Evolutionary conservation across 768 basidiomycete species (phyloP).

Genomic region (Pulveroboletus sp.): DNA sequence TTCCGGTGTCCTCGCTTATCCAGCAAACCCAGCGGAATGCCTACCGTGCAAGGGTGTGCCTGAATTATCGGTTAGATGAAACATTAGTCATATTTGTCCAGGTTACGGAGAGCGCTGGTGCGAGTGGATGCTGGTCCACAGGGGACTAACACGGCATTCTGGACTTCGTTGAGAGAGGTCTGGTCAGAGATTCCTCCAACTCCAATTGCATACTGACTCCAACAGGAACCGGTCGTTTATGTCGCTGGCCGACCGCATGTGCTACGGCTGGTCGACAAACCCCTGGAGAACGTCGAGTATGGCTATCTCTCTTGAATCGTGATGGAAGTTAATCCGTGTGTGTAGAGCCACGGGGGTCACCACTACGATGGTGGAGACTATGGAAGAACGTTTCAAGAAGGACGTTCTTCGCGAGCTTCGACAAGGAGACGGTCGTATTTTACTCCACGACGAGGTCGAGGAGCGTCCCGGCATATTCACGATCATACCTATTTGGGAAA

Average conservation of each 20-base stretch:
- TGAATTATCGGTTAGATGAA: background rate
- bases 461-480: slow-evolving; percentile 86
- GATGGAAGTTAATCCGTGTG: background rate
- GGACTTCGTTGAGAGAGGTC: slow-evolving; percentile 95
- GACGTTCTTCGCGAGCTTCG: slow-evolving; percentile 85
- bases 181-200: slow-evolving; percentile 7
- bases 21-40: slow-evolving; percentile 74
- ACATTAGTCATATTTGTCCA: slow-evolving; percentile 25
- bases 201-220: background rate
- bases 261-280: slow-evolving; percentile 79
- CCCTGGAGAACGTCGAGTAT: slow-evolving; percentile 93
- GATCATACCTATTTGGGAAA: slow-evolving; percentile 95
- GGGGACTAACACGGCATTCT: slow-evolving; percentile 74
- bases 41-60: slow-evolving; percentile 70
- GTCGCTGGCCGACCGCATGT: slow-evolving; percentile 87
- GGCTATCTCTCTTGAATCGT: slow-evolving; percentile 15
- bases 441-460: slow-evolving; percentile 95
- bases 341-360: slow-evolving; percentile 88
- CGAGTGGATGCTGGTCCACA: slow-evolving; percentile 77
- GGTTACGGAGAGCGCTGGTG: slow-evolving; percentile 71
- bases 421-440: slow-evolving; percentile 63
- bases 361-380: slow-evolving; percentile 82
- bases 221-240: slow-evolving; percentile 89
- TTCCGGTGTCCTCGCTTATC: slow-evolving; percentile 22
- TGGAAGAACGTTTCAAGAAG: slow-evolving; percentile 84